These are phyloP conservation scores for Annona cherimola DNA, from an alignment of 164 flowering plant species.

Conservation along the genomic window DNA sequence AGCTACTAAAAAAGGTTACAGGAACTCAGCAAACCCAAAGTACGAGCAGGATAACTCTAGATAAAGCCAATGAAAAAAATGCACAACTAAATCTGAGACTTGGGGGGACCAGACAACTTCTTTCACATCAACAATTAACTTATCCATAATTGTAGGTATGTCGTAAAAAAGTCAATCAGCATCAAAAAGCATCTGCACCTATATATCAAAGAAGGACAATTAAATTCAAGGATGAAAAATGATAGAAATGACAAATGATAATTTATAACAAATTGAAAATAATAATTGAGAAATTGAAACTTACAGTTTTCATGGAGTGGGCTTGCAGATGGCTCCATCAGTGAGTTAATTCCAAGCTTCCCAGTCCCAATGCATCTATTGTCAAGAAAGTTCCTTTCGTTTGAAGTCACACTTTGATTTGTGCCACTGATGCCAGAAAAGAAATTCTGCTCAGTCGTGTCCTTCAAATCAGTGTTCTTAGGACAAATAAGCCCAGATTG, in stretches of 20 bases:
- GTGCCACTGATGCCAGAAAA: slow-evolving; percentile 33
- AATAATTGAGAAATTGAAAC: slow-evolving; percentile 19
- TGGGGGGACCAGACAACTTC: too few species aligned
- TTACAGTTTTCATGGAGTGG: slow-evolving; percentile 45
- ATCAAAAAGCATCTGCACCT: background rate
- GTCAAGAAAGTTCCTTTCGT: slow-evolving; percentile 46
- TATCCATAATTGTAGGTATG: too few species aligned
- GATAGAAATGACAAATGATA: slow-evolving; percentile 2
- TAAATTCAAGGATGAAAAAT: background rate
- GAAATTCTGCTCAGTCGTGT: slow-evolving; percentile 34
- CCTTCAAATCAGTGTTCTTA: slow-evolving; percentile 35
- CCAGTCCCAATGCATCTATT: slow-evolving; percentile 33
- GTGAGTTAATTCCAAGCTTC: slow-evolving; percentile 33
- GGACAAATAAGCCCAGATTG: slow-evolving; percentile 33
- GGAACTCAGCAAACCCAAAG: too few species aligned
- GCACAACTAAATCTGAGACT: too few species aligned
- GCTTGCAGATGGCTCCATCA: slow-evolving; percentile 36
- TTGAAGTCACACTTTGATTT: slow-evolving; percentile 20
- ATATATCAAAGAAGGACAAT: background rate
- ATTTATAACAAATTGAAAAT: background rate
- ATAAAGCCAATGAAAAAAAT: too few species aligned
- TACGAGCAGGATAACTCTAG: too few species aligned
- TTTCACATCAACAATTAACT: too few species aligned
- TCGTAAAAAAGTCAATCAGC: too few species aligned
- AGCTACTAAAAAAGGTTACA: too few species aligned